phyloP scores from a whole-genome alignment of 805 yeast species.

The Yarrowia osloensis region DNA sequence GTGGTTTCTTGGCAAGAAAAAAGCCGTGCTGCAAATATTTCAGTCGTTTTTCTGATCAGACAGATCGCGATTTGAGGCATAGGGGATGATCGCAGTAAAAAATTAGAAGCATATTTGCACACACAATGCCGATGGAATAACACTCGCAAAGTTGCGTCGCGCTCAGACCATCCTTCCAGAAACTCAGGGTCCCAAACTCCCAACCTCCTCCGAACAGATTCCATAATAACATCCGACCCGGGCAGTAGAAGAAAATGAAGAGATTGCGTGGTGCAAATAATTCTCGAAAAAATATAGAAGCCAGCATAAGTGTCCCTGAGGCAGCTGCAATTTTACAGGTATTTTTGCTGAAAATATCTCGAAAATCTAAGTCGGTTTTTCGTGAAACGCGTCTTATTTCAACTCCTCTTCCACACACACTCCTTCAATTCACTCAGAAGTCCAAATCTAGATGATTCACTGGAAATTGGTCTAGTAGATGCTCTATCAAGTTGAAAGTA shows the following conservation, averaged over 20 bases:
- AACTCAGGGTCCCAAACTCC: conserved; percentile 12
- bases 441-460: too few species aligned
- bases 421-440: too few species aligned
- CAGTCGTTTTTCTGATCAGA: neutral
- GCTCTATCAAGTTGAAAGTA: too few species aligned
- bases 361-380: too few species aligned
- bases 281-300: too few species aligned
- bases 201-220: neutral
- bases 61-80: too few species aligned
- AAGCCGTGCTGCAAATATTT: neutral
- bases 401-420: too few species aligned
- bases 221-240: conserved; percentile 16
- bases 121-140: too few species aligned
- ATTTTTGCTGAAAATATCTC: too few species aligned
- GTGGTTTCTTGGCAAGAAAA: conserved; percentile 2
- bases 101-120: neutral
- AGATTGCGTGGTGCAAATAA: neutral
- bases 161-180: neutral
- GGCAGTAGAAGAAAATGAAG: neutral
- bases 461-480: too few species aligned
- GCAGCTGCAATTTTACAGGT: neutral
- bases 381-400: too few species aligned
- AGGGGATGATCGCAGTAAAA: neutral
- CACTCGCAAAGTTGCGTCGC: neutral
- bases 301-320: too few species aligned